Evolutionary conservation across 176 grass and related monocot species (phyloP), one percentile per base, ranked within the genome.

Genomic region (Stipa capillata): DNA sequence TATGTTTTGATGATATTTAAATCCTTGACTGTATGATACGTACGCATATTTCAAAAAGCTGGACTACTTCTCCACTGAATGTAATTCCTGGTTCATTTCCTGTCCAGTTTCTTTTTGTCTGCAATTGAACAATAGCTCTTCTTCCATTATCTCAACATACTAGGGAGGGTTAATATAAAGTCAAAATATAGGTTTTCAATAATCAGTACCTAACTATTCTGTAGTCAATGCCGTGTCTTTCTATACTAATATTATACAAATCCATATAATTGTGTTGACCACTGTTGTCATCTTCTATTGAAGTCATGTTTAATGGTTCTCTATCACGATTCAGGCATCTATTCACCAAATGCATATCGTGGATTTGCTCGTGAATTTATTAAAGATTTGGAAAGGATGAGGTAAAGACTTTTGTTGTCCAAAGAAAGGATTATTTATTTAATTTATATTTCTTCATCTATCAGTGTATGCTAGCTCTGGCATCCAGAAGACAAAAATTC

Each of bases 41-140:
- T 91, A 99, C 76, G 96, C 96, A 34, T 94, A 98, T 84, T 98
- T 94, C 85, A 94, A 98, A 82, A 98, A 94, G 83, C 81, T 95
- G 79, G 92, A 99, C 71, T 99, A 99, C 81, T 98, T 98, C 65
- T 98, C 96, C 53, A 99, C 96, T 34, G 92, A 91, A 95, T 95
- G 96, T 95, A 99, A 83, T 82, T 65, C 40, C 44, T 70, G 7
- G 8, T 61, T 87, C 70, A 45, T n/a, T 68, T 44, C 28, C 4
- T 61, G 16, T 75, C 6, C 31, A 69, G 1, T 18, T 47, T 18
- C 24, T 17, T 16, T 1, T 3, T 69, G 40, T 28, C 23, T 69
- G 24, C 28, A 45, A 43, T 69, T 45, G 5, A 45, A 27, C 41
- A 45, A 23, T 45, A 69, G 39, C 65, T 45, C 24, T 14, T 44